Base-by-base conservation (phyloP, 495 filamentous ascomycete genomes). In the Aspergillus ellipticus region DNA sequence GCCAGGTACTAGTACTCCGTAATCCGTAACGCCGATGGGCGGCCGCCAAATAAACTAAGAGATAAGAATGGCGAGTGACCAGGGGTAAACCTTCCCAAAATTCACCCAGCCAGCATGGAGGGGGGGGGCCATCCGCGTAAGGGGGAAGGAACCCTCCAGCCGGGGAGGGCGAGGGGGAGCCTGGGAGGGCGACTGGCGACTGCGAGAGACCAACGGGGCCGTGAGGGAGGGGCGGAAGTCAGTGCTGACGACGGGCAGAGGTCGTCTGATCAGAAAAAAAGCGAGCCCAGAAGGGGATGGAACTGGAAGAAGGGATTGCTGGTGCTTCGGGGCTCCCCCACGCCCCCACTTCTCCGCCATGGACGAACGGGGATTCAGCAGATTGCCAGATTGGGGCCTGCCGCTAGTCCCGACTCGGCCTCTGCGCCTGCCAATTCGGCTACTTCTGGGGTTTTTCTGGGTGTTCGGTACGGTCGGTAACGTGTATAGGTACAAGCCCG, bases 201-300 rank as follows among this genome's bases (percentile, higher is more conserved):
- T n/a, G n/a, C 13, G 33, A 24, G 13, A 42, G 28, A n/a, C 4
- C 42, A 63, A 63, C 50, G 51, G 51, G 17, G 15, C 24, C 24
- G 35, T n/a, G 26, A 46, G 43, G 53, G 51, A 59, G 62, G 62
- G 66, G 53, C 42, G 31, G 17, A 21, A 46, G 24, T 35, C 43
- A 48, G 62, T 60, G 54, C 62, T 70, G 66, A 70, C 61, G 65
- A 68, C 54, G 57, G 54, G 19, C 28, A 28, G 31, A 22, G 72
- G 72, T 74, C 72, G 69, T 72, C 68, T 73, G 72, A 74, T 73
- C 72, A 75, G 61, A 72, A 73, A 71, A 72, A 69, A 67, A 65
- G 60, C 56, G 22, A 24, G 47, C 22, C 56, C 53, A 48, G 56
- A 60, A 53, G 29, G 37, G 42, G 21, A 31, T 49, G 43, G 46